Evolutionary conservation across 2,329 filamentous ascomycete genomes (phyloP), one percentile per base, ranked within the genome.

Genomic region (Anthostomella pinea): DNA sequence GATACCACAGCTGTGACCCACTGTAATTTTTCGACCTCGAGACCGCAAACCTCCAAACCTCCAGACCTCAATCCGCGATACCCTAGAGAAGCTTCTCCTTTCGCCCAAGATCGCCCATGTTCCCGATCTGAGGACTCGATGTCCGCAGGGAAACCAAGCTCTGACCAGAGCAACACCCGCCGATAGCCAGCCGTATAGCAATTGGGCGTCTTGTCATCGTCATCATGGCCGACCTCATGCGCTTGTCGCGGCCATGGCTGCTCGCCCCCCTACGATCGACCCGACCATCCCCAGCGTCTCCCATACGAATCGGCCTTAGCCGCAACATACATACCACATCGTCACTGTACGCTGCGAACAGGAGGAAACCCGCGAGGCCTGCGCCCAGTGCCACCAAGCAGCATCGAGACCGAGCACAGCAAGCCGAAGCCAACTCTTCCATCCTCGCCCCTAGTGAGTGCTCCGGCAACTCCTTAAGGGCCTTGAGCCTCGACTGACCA

Each of bases 391-490:
- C 27, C 9, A 16, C 8, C 21, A 3, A 30, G n/a, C 20, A 29
- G 17, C 16, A 17, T 23, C 28, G 26, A 9, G 23, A 30, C 11
- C 29, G 33, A 2, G 3, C 19, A 9, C 6, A 20, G 26, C 17
- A 42, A n/a, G n/a, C 21, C 8, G 32, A 43, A 11, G n/a, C 30
- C 14, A 39, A 9, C 27, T 6, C 39, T 8, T 31, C 35, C 8
- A 29, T 49, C 13, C 18, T 55, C 14, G 22, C 52, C 26, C 52
- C 52, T 13, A 23, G 52, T 56, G 33, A 47, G 53, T 49, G 8
- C 13, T 23, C 18, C 15, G 13, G 2, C n/a, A 15, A 9, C 11
- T 17, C 14, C 23, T 11, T 21, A n/a, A 4, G 10, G 14, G 28
- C 15, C 21, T 17, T 27, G 26, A n/a, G 11, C 10, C 10, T 10